A percentile compares a stretch with the other conserved stretches of the same genome.
These are phyloP conservation scores for Globisporangium sylvaticum DNA, from an alignment of 352 stramenopile genomes.

Conservation along the genomic window DNA sequence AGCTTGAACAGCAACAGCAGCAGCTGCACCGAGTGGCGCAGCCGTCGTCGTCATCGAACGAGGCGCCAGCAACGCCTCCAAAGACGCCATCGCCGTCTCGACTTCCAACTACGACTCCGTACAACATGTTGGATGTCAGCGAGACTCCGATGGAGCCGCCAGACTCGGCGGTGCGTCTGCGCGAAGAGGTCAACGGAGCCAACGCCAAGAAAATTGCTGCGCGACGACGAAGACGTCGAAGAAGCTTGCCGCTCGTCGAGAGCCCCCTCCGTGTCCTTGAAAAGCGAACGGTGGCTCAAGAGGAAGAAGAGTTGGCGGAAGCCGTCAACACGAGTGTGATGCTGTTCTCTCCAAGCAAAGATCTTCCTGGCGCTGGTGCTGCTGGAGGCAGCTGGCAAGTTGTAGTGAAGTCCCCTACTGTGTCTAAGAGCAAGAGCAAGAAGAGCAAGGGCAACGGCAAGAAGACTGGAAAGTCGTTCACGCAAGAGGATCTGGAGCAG, in stretches of 20 bases:
- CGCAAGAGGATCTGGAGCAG: slow-evolving; percentile 56
- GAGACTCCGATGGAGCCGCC: slow-evolving; percentile 25
- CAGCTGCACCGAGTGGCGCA: slow-evolving; percentile 14
- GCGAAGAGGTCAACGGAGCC: slow-evolving; percentile 25
- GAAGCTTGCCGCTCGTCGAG: slow-evolving; percentile 44
- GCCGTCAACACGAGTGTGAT: background rate
- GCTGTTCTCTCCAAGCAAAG: slow-evolving; percentile 56
- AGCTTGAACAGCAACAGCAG: slow-evolving; percentile 34
- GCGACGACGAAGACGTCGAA: slow-evolving; percentile 25
- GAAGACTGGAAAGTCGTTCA: slow-evolving; percentile 19
- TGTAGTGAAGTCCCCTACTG: slow-evolving; percentile 48
- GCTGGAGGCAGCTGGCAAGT: slow-evolving; percentile 43
- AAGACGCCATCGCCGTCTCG: slow-evolving; percentile 25
- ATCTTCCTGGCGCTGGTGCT: slow-evolving; percentile 19
- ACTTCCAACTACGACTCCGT: slow-evolving; percentile 16
- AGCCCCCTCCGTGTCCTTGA: slow-evolving; percentile 34
- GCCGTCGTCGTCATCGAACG: background rate
- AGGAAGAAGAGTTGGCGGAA: slow-evolving; percentile 26
- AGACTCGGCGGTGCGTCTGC: slow-evolving; percentile 21
- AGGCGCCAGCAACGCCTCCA: slow-evolving; percentile 13
- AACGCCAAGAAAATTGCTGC: slow-evolving; percentile 22
- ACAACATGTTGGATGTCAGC: slow-evolving; percentile 33
- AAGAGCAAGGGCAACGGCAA: slow-evolving; percentile 14
- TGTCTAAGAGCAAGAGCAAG: slow-evolving; percentile 20
- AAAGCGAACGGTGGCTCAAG: slow-evolving; percentile 27